Conservation (phyloP, 2,329 filamentous ascomycete species). For the Talaromyces sp. region DNA sequence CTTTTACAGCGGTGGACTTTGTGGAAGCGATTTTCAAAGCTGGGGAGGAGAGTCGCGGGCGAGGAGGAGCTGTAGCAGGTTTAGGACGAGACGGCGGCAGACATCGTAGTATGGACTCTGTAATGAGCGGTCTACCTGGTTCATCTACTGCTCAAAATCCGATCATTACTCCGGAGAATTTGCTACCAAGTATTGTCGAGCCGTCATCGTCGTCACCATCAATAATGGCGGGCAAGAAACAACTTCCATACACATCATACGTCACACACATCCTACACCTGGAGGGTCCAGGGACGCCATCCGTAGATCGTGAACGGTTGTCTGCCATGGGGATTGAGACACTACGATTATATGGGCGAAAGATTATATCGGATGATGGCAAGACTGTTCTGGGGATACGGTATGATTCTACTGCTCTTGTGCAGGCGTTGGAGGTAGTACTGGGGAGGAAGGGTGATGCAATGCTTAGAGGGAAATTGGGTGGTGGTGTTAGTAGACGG, state of each 20-base stretch:
- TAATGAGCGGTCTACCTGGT: conserved; percentile 11
- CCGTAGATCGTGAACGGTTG: conserved; percentile 65
- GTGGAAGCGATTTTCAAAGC: conserved; percentile 74
- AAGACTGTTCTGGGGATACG: conserved; percentile 55
- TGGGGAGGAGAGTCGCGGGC: conserved; percentile 63
- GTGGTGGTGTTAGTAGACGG: conserved; percentile 50
- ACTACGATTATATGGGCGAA: conserved; percentile 71
- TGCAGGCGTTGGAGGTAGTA: conserved; percentile 72
- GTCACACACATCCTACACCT: conserved; percentile 83
- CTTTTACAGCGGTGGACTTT: conserved; percentile 76
- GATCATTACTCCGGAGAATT: neutral
- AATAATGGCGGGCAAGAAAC: conserved; percentile 13
- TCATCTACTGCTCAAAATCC: neutral
- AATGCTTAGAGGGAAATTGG: conserved; percentile 39
- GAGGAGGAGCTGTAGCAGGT: conserved; percentile 21
- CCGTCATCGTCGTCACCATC: conserved; percentile 3
- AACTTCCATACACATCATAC: conserved; percentile 60
- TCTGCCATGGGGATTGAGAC: conserved; percentile 68
- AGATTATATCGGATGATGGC: conserved; percentile 39
- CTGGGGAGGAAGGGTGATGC: conserved; percentile 62
- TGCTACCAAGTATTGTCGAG: conserved; percentile 14
- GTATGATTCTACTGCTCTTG: conserved; percentile 74
- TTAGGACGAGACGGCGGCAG: neutral
- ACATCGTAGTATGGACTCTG: conserved; percentile 8
- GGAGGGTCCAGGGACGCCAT: conserved; percentile 66